Percentiles rank a stretch among this genome's conserved stretches.
Evolutionary conservation across 2,329 filamentous ascomycete species (phyloP).

Genomic region (Xylariaceae sp.): DNA sequence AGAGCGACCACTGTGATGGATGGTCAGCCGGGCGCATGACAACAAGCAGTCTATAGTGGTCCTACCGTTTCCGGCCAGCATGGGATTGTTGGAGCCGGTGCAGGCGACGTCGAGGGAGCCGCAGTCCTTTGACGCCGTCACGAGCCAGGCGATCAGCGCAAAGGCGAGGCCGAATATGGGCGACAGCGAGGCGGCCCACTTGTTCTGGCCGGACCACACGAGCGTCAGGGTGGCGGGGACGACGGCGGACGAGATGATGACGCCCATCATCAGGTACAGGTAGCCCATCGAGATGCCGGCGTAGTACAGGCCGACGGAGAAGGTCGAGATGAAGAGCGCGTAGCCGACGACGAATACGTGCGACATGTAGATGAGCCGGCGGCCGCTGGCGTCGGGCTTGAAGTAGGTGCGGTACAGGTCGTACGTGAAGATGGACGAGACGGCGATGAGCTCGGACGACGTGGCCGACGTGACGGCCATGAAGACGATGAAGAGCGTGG

Average conservation of each 20-base stretch:
- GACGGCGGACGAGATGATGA: slow-evolving; percentile 79
- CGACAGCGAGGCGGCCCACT: slow-evolving; percentile 61
- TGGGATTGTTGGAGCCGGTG: slow-evolving; percentile 79
- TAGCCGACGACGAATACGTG: slow-evolving; percentile 66
- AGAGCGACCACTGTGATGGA: slow-evolving; percentile 56
- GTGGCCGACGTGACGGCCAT: slow-evolving; percentile 85
- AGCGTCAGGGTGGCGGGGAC: slow-evolving; percentile 75
- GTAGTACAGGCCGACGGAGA: slow-evolving; percentile 68
- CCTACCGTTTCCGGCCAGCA: slow-evolving; percentile 68
- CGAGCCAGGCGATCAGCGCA: slow-evolving; percentile 69
- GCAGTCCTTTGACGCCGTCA: slow-evolving; percentile 63
- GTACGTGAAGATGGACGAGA: slow-evolving; percentile 82
- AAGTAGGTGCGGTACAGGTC: slow-evolving; percentile 85
- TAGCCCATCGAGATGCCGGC: slow-evolving; percentile 81
- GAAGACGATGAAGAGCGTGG: slow-evolving; percentile 74
- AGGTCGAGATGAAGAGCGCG: slow-evolving; percentile 67
- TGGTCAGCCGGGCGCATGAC: slow-evolving; percentile 8
- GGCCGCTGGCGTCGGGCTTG: slow-evolving; percentile 68
- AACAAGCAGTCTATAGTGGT: not conserved
- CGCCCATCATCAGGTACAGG: slow-evolving; percentile 83
- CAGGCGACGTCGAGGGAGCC: slow-evolving; percentile 62
- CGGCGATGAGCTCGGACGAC: slow-evolving; percentile 77
- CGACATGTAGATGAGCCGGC: slow-evolving; percentile 70
- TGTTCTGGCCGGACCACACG: slow-evolving; percentile 73
- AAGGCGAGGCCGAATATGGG: slow-evolving; percentile 63